Percentiles rank a stretch among this genome's conserved stretches.
phyloP scores from a whole-genome alignment of 1,284 basidiomycete genomes.

The Filobasidium uniguttulatum region DNA sequence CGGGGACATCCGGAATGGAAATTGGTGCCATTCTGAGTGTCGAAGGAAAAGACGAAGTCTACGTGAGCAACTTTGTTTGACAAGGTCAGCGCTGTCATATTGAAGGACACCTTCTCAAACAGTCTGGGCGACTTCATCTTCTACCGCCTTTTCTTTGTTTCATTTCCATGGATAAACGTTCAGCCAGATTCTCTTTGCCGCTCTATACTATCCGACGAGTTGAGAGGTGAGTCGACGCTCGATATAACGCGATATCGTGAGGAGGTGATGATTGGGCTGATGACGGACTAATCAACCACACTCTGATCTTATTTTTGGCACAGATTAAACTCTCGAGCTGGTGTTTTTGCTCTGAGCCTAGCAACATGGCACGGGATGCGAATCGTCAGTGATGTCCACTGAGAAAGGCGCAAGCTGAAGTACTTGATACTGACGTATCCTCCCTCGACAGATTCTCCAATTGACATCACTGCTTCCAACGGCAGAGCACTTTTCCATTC shows the following conservation, averaged over 20 bases:
- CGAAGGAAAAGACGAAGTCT: conserved; percentile 74
- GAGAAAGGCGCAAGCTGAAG: neutral
- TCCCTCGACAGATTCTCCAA: conserved; percentile 62
- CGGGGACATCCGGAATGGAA: conserved; percentile 50
- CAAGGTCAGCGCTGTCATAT: neutral
- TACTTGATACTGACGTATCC: neutral
- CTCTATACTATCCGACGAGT: conserved; percentile 86
- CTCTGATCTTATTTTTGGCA: neutral
- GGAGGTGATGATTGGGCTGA: neutral
- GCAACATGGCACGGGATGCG: conserved; percentile 93
- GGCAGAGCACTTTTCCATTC: conserved; percentile 83
- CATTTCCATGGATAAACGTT: conserved; percentile 77
- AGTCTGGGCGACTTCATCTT: conserved; percentile 85
- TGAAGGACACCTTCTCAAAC: neutral
- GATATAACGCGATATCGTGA: neutral
- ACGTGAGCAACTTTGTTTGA: conserved; percentile 48
- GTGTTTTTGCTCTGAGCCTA: conserved; percentile 85
- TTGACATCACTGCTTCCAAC: conserved; percentile 89
- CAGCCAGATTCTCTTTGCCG: conserved; percentile 80
- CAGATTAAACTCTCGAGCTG: conserved; percentile 67
- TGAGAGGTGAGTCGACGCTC: conserved; percentile 50
- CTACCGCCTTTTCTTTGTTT: conserved; percentile 86
- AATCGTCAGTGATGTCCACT: conserved; percentile 50
- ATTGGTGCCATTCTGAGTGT: conserved; percentile 80
- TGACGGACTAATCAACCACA: conserved; percentile 17